phyloP scores from a whole-genome alignment of 768 basidiomycete genomes.

The Boletus tylopilopsis region DNA sequence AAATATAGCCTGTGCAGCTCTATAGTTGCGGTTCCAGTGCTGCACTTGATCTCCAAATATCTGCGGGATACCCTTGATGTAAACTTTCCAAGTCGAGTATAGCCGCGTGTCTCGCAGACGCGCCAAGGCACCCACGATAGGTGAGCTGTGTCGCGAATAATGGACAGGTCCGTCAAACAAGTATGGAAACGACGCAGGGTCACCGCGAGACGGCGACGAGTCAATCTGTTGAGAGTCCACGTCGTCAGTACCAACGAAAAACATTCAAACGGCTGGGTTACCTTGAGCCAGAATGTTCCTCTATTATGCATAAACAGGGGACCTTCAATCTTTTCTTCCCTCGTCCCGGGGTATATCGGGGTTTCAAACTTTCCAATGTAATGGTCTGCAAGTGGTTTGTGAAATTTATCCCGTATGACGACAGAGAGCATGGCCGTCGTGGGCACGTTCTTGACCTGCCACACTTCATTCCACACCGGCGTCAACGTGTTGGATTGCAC shows the following conservation, averaged over 20 bases:
- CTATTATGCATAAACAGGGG: slow-evolving; percentile 44
- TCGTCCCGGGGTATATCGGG: slow-evolving; percentile 50
- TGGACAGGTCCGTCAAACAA: slow-evolving; percentile 72
- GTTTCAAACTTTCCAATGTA: slow-evolving; percentile 62
- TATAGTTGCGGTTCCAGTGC: slow-evolving; percentile 64
- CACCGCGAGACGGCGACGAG: slow-evolving; percentile 41
- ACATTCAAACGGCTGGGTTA: slow-evolving; percentile 17
- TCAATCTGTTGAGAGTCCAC: slow-evolving; percentile 47
- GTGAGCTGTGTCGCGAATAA: slow-evolving; percentile 68
- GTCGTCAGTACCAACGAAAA: slow-evolving; percentile 3
- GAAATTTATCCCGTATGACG: slow-evolving; percentile 69
- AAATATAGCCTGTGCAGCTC: slow-evolving; percentile 71
- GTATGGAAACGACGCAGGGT: slow-evolving; percentile 48
- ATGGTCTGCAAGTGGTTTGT: slow-evolving; percentile 52
- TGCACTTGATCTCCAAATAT: slow-evolving; percentile 62
- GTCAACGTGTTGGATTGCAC: slow-evolving; percentile 52
- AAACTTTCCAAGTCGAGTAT: slow-evolving; percentile 79
- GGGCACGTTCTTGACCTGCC: slow-evolving; percentile 74
- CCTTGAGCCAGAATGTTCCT: slow-evolving; percentile 72
- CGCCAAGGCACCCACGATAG: slow-evolving; percentile 62
- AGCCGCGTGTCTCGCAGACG: slow-evolving; percentile 57
- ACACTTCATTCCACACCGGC: slow-evolving; percentile 76
- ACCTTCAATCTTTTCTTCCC: slow-evolving; percentile 61
- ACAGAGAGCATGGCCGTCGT: slow-evolving; percentile 53
- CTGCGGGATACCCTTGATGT: slow-evolving; percentile 53